Evolutionary conservation across 768 basidiomycete genomes (phyloP).

Genomic region (Amanita brunnescens): DNA sequence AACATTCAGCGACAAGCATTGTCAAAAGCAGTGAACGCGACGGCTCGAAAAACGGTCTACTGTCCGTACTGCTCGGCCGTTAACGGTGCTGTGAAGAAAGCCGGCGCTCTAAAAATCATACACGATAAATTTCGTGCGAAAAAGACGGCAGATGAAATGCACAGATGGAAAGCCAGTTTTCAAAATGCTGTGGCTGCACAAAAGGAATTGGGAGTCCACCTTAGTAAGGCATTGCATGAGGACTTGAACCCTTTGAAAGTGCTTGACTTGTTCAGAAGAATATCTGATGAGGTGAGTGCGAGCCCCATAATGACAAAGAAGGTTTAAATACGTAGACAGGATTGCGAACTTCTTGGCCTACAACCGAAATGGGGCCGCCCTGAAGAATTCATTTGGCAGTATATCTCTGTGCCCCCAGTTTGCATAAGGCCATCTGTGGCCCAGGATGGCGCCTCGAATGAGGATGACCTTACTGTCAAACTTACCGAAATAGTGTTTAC

Average conservation of each 20-base stretch:
- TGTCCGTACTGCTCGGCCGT: slow-evolving; percentile 91
- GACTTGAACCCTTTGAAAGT: slow-evolving; percentile 94
- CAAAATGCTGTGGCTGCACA: slow-evolving; percentile 74
- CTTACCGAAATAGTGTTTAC: slow-evolving; percentile 94
- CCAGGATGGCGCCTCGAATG: slow-evolving; percentile 96
- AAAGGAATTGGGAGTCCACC: slow-evolving; percentile 75
- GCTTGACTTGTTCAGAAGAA: slow-evolving; percentile 82
- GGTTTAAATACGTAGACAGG: slow-evolving; percentile 35
- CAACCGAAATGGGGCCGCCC: slow-evolving; percentile 85
- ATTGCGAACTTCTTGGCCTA: slow-evolving; percentile 90
- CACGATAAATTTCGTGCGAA: slow-evolving; percentile 97
- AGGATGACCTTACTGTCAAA: slow-evolving; percentile 97
- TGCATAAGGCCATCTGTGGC: slow-evolving; percentile 96
- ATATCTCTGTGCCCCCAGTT: slow-evolving; percentile 94
- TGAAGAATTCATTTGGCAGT: slow-evolving; percentile 98
- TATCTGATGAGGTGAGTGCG: slow-evolving; percentile 74
- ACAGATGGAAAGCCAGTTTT: slow-evolving; percentile 81
- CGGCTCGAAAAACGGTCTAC: slow-evolving; percentile 83
- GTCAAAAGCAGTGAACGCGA: slow-evolving; percentile 76
- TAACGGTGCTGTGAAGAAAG: slow-evolving; percentile 96
- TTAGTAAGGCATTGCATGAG: slow-evolving; percentile 84
- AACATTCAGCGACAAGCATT: slow-evolving; percentile 82
- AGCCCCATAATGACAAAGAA: background rate
- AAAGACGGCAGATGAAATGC: slow-evolving; percentile 84
- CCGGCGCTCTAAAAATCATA: slow-evolving; percentile 88